Percentiles rank a stretch among this genome's conserved stretches.
phyloP scores from a whole-genome alignment of 1,284 basidiomycete species.

The Waitea zeae region DNA sequence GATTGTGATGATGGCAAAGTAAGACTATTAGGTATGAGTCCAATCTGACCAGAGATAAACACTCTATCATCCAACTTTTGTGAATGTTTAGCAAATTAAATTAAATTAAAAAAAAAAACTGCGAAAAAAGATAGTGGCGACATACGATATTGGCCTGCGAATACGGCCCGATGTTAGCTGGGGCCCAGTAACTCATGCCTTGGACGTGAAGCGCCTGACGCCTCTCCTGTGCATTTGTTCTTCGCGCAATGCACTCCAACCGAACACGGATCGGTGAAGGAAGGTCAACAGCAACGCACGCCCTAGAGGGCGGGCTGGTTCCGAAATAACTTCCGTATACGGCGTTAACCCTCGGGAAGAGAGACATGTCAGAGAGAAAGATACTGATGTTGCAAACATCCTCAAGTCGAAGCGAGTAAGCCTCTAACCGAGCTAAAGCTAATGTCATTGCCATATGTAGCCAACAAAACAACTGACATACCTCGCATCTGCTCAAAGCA shows the following conservation, averaged over 20 bases:
- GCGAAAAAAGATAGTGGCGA: conserved; percentile 6
- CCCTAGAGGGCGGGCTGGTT: conserved; percentile 81
- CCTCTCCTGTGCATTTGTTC: conserved; percentile 18
- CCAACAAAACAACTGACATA: no score
- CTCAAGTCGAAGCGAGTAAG: not conserved
- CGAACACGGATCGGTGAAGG: conserved; percentile 37
- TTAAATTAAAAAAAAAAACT: not conserved
- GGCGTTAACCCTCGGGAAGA: conserved; percentile 60
- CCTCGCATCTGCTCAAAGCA: no score
- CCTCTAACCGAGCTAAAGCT: no score
- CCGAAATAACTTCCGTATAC: conserved; percentile 77
- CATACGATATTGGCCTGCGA: conserved; percentile 79
- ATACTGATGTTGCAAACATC: conserved; percentile 57
- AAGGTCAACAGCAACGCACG: conserved; percentile 73
- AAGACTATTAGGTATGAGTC: conserved; percentile 65
- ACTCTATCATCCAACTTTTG: conserved; percentile 51
- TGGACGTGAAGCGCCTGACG: conserved; percentile 85
- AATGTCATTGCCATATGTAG: no score
- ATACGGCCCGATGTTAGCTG: conserved; percentile 98
- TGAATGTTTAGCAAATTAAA: not conserved
- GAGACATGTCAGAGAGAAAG: conserved; percentile 67
- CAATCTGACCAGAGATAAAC: conserved; percentile 92
- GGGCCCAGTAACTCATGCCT: conserved; percentile 93
- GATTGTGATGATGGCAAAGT: conserved; percentile 43
- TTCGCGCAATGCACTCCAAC: conserved; percentile 65